Conservation (phyloP, 139 green algal genomes). For the Nannochloris sp. region DNA sequence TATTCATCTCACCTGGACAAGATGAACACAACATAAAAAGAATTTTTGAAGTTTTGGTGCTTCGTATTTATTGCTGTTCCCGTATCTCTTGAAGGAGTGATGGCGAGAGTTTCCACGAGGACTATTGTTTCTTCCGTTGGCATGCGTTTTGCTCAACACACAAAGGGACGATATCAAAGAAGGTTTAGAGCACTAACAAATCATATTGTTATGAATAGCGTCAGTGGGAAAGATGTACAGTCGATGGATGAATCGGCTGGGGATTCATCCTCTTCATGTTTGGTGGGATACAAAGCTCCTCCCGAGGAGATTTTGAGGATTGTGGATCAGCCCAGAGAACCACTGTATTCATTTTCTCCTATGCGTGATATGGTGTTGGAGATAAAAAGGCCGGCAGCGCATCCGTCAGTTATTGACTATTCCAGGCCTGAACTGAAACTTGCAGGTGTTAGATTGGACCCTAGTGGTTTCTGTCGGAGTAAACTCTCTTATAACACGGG, state of each 20-base stretch:
- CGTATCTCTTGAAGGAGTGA: too few relatives aligned
- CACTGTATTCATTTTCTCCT: conserved; percentile 82
- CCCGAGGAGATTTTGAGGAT: conserved; percentile 78
- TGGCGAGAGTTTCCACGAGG: too few relatives aligned
- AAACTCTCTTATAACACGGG: conserved; percentile 69
- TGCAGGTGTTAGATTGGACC: conserved; percentile 81
- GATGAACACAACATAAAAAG: too few relatives aligned
- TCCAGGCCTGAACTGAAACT: conserved; percentile 88
- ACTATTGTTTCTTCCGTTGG: too few relatives aligned
- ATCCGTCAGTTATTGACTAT: conserved; percentile 85
- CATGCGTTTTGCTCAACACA: too few relatives aligned
- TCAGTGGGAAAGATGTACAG: too few relatives aligned
- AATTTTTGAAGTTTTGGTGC: too few relatives aligned
- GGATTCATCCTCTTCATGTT: background rate
- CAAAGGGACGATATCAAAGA: too few relatives aligned
- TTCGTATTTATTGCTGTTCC: too few relatives aligned
- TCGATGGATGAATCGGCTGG: background rate
- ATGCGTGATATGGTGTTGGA: conserved; percentile 75
- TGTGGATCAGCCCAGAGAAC: conserved; percentile 72
- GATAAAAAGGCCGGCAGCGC: conserved; percentile 56
- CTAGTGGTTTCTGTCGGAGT: conserved; percentile 55
- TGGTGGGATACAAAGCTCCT: conserved; percentile 64
- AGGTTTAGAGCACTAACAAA: too few relatives aligned
- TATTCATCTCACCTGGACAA: too few relatives aligned
- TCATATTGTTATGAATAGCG: too few relatives aligned